Percentiles rank a stretch among this genome's conserved stretches.
phyloP scores from a whole-genome alignment of 2,329 filamentous ascomycete genomes.

The Magnaporthiopsis poae region DNA sequence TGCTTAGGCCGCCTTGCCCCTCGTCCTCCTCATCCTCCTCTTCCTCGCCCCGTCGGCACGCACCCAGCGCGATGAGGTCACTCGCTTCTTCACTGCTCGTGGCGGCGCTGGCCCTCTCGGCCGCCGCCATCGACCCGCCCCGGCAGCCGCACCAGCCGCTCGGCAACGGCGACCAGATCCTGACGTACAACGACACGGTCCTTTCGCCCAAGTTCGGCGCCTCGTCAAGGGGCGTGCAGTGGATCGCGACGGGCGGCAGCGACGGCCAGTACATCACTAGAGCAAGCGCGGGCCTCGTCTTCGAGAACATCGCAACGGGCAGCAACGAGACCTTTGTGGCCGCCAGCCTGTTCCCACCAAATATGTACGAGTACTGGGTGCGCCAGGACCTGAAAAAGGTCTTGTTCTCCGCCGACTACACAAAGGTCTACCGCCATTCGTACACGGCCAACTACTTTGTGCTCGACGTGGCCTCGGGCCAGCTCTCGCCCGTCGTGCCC shows the following conservation, averaged over 20 bases:
- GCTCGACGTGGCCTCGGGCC: conserved; percentile 75
- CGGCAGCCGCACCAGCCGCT: conserved; percentile 44
- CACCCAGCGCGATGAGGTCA: conserved; percentile 10
- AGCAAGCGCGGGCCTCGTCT: conserved; percentile 72
- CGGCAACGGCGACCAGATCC: conserved; percentile 44
- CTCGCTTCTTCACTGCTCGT: conserved; percentile 12
- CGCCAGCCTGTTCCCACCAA: conserved; percentile 63
- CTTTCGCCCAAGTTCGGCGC: conserved; percentile 34
- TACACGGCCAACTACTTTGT: conserved; percentile 82
- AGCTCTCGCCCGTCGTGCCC: conserved; percentile 66
- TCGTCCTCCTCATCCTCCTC: not conserved
- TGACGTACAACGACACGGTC: conserved; percentile 53
- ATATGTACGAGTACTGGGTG: conserved; percentile 20
- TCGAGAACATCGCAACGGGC: conserved; percentile 54
- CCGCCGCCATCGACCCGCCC: conserved; percentile 37
- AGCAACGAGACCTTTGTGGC: conserved; percentile 72
- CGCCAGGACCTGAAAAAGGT: conserved; percentile 81
- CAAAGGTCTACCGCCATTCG: conserved; percentile 83
- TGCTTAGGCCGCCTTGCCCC: too few species aligned
- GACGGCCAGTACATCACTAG: conserved; percentile 58
- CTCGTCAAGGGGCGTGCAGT: conserved; percentile 39
- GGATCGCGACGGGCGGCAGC: conserved; percentile 43
- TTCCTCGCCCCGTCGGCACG: not conserved
- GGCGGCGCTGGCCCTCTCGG: conserved; percentile 11
- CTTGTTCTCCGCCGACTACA: conserved; percentile 60